Percentiles rank a stretch among this genome's conserved stretches.
Evolutionary conservation across 495 filamentous ascomycete species (phyloP).

Genomic region (Penicillium paxilli): DNA sequence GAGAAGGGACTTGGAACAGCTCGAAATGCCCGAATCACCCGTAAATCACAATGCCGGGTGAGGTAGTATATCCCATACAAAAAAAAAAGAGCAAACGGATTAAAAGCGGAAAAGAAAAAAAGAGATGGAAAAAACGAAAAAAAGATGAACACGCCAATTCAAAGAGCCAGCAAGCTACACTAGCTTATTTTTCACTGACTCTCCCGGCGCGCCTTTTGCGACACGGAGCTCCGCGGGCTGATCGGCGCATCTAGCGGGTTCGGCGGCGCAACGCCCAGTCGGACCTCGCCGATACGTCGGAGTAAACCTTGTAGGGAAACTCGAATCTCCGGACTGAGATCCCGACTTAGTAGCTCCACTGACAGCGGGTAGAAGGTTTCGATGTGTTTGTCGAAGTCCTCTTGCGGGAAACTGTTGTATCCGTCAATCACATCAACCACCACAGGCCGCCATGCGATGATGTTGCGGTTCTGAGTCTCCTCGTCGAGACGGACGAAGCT

Average conservation of each 20-base stretch:
- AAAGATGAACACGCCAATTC: neutral
- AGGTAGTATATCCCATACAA: slow-evolving; percentile 36
- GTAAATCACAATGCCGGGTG: slow-evolving; percentile 23
- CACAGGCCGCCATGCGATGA: slow-evolving; percentile 93
- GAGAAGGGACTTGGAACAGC: neutral
- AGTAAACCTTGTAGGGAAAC: slow-evolving; percentile 73
- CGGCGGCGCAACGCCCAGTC: slow-evolving; percentile 60
- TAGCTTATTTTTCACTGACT: slow-evolving; percentile 14
- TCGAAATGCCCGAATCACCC: slow-evolving; percentile 20
- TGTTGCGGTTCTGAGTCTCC: slow-evolving; percentile 92
- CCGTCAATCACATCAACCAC: slow-evolving; percentile 98
- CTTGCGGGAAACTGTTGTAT: slow-evolving; percentile 81
- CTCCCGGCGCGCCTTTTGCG: slow-evolving; percentile 33
- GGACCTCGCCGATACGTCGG: slow-evolving; percentile 78
- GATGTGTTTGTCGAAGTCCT: slow-evolving; percentile 78
- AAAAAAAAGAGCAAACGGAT: slow-evolving; percentile 7
- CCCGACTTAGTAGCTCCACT: slow-evolving; percentile 80
- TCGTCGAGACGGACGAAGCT: slow-evolving; percentile 84
- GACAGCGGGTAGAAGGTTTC: slow-evolving; percentile 81
- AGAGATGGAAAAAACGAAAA: neutral
- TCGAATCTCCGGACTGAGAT: slow-evolving; percentile 76
- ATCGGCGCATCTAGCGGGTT: slow-evolving; percentile 37
- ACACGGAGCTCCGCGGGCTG: slow-evolving; percentile 48
- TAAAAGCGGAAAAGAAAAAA: no score
- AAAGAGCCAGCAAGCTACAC: slow-evolving; percentile 1